Percentiles rank a stretch among this genome's conserved stretches.
phyloP scores from a whole-genome alignment of 441 rosid species.

The Syzygium malaccense region DNA sequence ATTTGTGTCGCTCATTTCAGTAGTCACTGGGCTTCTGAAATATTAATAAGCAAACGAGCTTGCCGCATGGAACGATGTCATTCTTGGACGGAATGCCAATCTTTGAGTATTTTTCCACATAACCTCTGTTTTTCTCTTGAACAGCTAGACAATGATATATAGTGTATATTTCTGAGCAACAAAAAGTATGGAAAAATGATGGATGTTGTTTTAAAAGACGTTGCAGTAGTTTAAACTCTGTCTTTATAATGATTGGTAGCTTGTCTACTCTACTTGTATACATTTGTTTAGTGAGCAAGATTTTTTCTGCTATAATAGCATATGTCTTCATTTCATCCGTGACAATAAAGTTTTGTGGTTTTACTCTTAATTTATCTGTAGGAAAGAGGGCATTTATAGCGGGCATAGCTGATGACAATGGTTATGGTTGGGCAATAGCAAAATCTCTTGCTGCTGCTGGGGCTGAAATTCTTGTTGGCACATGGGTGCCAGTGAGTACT shows the following conservation, averaged over 20 bases:
- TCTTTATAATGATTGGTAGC: background rate
- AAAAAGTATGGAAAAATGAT: background rate
- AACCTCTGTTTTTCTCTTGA: background rate
- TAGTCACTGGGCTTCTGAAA: background rate
- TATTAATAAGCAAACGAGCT: background rate
- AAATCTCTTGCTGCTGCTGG: conserved; percentile 3
- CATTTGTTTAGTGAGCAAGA: background rate
- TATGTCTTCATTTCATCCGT: background rate
- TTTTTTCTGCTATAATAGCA: background rate
- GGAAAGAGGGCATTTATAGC: conserved; percentile 9
- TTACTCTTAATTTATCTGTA: background rate
- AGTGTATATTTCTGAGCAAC: background rate
- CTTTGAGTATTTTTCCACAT: background rate
- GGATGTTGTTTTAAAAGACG: background rate
- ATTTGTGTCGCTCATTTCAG: background rate
- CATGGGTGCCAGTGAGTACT: background rate
- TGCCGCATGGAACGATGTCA: background rate
- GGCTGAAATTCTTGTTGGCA: background rate
- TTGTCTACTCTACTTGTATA: background rate
- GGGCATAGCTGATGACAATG: conserved; percentile 3
- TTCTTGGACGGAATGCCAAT: background rate
- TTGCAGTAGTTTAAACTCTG: background rate
- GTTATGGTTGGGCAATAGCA: conserved; percentile 3
- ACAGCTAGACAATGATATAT: background rate
- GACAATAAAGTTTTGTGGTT: background rate